phyloP scores from a whole-genome alignment of 495 filamentous ascomycete genomes.

The Penicillium robsamsonii region DNA sequence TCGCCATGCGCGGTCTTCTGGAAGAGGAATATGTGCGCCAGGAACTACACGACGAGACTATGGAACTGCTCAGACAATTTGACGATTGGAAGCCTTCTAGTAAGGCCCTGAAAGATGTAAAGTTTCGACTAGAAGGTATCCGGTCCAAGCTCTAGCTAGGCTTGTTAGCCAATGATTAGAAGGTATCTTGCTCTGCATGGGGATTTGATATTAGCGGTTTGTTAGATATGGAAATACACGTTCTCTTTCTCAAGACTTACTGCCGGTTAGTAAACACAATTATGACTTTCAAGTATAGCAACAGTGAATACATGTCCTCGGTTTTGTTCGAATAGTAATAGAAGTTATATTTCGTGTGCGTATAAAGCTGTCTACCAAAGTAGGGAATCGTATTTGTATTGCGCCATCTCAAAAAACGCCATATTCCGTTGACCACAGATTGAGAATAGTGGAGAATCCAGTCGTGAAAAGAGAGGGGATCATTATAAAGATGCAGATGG shows the following conservation, averaged over 20 bases:
- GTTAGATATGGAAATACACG: background rate
- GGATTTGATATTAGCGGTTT: background rate
- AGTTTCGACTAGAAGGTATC: constrained; percentile 90
- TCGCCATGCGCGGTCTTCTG: constrained; percentile 87
- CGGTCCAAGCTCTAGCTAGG: constrained; percentile 71
- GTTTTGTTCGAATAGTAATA: background rate
- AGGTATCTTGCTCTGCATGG: background rate
- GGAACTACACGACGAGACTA: constrained; percentile 71
- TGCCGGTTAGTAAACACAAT: background rate
- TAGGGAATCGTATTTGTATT: background rate
- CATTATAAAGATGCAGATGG: background rate
- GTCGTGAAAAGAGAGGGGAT: background rate
- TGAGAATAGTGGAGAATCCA: background rate
- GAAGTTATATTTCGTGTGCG: background rate
- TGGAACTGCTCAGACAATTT: constrained; percentile 78
- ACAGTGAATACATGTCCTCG: background rate
- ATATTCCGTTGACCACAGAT: background rate
- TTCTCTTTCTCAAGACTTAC: background rate
- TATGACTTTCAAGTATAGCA: background rate
- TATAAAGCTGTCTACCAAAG: background rate
- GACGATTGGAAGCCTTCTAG: constrained; percentile 89
- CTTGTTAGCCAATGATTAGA: background rate
- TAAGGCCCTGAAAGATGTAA: constrained; percentile 93
- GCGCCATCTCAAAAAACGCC: background rate
- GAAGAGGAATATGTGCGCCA: constrained; percentile 89